phyloP scores from a whole-genome alignment of 805 yeast genomes.

The Cyberlindnera euphorbiae region DNA sequence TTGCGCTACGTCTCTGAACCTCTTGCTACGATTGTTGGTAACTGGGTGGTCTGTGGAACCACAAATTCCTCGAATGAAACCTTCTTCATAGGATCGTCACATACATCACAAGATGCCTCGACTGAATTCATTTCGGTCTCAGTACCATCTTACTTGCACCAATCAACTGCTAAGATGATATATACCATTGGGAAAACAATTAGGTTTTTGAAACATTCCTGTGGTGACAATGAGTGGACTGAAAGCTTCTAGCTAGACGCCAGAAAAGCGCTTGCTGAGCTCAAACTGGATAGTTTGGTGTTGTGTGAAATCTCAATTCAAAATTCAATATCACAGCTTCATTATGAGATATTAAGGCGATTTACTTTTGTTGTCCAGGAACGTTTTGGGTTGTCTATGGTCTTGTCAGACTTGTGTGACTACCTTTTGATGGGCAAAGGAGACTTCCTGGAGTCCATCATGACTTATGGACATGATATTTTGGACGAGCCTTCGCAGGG shows the following conservation, averaged over 20 bases:
- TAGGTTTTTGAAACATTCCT: constrained; percentile 55
- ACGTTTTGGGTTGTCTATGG: constrained; percentile 45
- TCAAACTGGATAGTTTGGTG: constrained; percentile 2
- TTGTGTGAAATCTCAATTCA: constrained; percentile 24
- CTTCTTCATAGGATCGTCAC: constrained; percentile 36
- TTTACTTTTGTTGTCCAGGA: constrained; percentile 45
- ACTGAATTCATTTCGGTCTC: background rate
- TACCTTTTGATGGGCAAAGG: constrained; percentile 69
- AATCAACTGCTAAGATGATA: constrained; percentile 38
- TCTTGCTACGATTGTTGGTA: constrained; percentile 51
- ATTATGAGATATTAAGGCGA: constrained; percentile 47
- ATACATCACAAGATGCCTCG: background rate
- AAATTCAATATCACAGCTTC: constrained; percentile 37
- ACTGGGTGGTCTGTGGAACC: constrained; percentile 71
- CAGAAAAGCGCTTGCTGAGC: constrained; percentile 27
- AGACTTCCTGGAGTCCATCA: constrained; percentile 72
- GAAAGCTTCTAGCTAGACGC: constrained; percentile 27
- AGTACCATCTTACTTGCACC: no score
- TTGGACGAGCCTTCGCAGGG: constrained; percentile 59
- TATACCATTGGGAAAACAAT: constrained; percentile 70
- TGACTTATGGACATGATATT: constrained; percentile 46
- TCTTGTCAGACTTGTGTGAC: constrained; percentile 58
- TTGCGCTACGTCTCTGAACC: constrained; percentile 48
- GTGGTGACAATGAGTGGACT: constrained; percentile 67
- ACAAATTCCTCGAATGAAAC: constrained; percentile 50